Conservation (phyloP, 2,329 filamentous ascomycete genomes). For the Akanthomyces dipterigenus region DNA sequence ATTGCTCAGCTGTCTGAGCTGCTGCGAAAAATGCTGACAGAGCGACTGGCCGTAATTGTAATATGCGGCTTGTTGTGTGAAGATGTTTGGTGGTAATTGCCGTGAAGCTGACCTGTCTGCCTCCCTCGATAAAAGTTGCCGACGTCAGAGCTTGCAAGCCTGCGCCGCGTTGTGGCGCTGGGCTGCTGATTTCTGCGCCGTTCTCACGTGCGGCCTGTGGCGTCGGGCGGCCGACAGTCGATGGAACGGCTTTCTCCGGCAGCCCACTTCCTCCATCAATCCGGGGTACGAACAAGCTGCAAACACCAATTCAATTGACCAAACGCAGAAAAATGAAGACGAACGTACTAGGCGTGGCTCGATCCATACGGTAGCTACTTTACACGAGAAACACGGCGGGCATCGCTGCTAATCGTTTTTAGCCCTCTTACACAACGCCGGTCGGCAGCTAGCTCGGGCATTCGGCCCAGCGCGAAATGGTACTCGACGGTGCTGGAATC, state of each 20-base stretch:
- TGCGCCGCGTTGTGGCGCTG: constrained; percentile 10
- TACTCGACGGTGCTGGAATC: constrained; percentile 8
- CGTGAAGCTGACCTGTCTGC: background rate
- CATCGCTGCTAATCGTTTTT: background rate
- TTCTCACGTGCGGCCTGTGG: constrained; percentile 9
- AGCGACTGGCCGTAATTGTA: background rate
- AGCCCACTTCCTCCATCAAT: constrained; percentile 1
- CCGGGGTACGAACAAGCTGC: background rate
- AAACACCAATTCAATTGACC: background rate
- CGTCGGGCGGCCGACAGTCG: background rate
- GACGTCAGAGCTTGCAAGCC: constrained; percentile 8
- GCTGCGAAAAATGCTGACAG: background rate
- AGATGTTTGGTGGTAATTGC: background rate
- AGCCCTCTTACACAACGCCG: background rate
- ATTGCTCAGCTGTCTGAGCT: background rate
- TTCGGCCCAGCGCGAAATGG: background rate
- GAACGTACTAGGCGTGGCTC: background rate
- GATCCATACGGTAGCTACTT: background rate
- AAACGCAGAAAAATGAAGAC: background rate
- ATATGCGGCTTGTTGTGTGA: background rate
- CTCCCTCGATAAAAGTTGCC: background rate
- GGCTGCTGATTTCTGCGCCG: background rate
- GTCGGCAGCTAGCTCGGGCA: background rate
- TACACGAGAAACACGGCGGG: background rate
- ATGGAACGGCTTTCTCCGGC: background rate